Evolutionary conservation across 192 early-diverging fungal species (phyloP).

Genomic region (Phlyctochytrium bullatum): DNA sequence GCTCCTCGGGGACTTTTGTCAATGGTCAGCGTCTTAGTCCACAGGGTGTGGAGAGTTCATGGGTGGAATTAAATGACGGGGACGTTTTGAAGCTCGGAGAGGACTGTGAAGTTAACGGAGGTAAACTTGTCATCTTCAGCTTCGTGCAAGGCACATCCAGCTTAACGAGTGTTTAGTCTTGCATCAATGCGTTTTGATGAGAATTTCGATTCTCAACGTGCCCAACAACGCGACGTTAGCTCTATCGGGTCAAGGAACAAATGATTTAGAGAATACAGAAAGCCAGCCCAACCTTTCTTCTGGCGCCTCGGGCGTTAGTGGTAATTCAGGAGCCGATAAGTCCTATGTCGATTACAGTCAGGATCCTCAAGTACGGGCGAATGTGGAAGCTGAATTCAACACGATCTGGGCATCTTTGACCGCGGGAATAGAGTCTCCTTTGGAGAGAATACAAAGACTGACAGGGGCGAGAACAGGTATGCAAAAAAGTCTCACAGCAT

Average conservation of each 20-base stretch:
- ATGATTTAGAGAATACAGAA: background rate
- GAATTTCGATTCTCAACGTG: background rate
- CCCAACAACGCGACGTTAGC: too few species aligned
- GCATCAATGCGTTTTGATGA: background rate
- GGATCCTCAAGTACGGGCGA: constrained; percentile 26
- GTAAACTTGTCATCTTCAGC: background rate
- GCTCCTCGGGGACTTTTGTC: constrained; percentile 35
- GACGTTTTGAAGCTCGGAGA: constrained; percentile 37
- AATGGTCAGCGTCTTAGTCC: constrained; percentile 31
- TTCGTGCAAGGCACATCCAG: too few species aligned
- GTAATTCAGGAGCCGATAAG: too few species aligned
- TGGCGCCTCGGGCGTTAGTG: too few species aligned
- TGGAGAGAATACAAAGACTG: constrained; percentile 15
- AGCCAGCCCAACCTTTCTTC: background rate
- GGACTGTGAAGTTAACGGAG: constrained; percentile 43
- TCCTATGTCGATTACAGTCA: constrained; percentile 21
- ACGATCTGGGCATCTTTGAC: constrained; percentile 32
- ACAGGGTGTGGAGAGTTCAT: constrained; percentile 28
- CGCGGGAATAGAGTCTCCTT: constrained; percentile 27
- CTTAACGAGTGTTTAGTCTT: background rate
- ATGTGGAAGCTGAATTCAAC: constrained; percentile 33
- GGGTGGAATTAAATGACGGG: constrained; percentile 28
- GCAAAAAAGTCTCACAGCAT: too few species aligned
- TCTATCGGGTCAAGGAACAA: too few species aligned
- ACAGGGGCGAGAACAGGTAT: too few species aligned